Evolutionary conservation across 2,329 filamentous ascomycete species (phyloP).

Genomic region (Pestalotiopsis sp.): DNA sequence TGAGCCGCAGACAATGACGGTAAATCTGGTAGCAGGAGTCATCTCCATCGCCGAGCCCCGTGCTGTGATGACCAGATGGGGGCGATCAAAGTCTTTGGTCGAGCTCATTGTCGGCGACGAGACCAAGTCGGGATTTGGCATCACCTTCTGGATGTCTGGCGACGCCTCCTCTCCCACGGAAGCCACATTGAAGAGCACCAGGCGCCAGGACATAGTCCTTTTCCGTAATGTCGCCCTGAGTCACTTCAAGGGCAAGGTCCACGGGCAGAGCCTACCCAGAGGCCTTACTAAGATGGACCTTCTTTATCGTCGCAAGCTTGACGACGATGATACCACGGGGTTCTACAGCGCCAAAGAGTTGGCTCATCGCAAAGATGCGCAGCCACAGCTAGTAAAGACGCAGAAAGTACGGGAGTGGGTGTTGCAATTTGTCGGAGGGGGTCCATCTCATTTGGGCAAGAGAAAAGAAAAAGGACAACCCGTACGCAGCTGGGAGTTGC

Average conservation of each 20-base stretch:
- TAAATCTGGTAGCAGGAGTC: constrained; percentile 80
- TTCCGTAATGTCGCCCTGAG: constrained; percentile 79
- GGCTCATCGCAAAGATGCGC: constrained; percentile 32
- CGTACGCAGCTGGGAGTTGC: constrained; percentile 33
- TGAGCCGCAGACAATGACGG: constrained; percentile 77
- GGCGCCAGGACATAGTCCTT: constrained; percentile 76
- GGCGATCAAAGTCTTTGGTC: constrained; percentile 65
- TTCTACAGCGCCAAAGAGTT: constrained; percentile 59
- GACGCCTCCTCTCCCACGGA: constrained; percentile 25
- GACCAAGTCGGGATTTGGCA: constrained; percentile 75
- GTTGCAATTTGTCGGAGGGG: constrained; percentile 63
- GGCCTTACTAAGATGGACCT: constrained; percentile 72
- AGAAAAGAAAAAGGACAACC: constrained; percentile 28
- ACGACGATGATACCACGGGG: constrained; percentile 55
- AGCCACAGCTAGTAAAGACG: constrained; percentile 65
- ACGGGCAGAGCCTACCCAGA: constrained; percentile 79
- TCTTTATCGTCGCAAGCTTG: constrained; percentile 59
- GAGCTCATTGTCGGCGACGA: constrained; percentile 86
- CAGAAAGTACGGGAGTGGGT: constrained; percentile 76
- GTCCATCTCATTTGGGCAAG: constrained; percentile 26
- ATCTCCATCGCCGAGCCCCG: constrained; percentile 72
- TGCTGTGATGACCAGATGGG: constrained; percentile 68
- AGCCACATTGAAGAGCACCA: constrained; percentile 44
- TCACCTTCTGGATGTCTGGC: constrained; percentile 78
- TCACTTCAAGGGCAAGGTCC: constrained; percentile 75